A percentile compares a stretch with the other conserved stretches of the same genome.
Evolutionary conservation across 2,329 filamentous ascomycete species (phyloP).

Genomic region (Elsinoe arachidis): DNA sequence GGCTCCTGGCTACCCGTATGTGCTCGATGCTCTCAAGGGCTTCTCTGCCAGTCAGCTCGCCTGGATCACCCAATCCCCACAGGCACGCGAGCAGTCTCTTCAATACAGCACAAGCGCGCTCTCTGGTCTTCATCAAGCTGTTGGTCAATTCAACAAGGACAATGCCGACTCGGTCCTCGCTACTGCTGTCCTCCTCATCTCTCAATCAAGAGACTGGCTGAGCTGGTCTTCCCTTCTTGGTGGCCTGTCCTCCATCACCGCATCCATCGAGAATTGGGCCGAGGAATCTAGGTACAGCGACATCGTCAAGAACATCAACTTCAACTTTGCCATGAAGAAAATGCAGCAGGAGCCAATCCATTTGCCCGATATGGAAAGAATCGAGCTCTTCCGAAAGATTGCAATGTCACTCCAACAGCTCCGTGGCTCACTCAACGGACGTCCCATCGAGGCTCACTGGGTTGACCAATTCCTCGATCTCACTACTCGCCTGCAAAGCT

Average conservation of each 20-base stretch:
- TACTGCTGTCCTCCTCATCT: slow-evolving; percentile 83
- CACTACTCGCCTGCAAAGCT: slow-evolving; percentile 36
- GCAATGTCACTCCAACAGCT: slow-evolving; percentile 36
- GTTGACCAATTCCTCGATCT: slow-evolving; percentile 41
- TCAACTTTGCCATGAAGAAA: not conserved
- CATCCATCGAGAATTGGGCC: slow-evolving; percentile 86
- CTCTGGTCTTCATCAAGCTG: slow-evolving; percentile 79
- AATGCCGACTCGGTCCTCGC: slow-evolving; percentile 89
- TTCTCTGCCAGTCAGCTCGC: slow-evolving; percentile 93
- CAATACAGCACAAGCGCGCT: slow-evolving; percentile 80
- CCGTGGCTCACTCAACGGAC: slow-evolving; percentile 34
- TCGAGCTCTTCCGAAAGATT: slow-evolving; percentile 31
- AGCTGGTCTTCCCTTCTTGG: slow-evolving; percentile 90
- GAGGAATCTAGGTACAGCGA: slow-evolving; percentile 79
- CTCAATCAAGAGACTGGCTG: slow-evolving; percentile 93
- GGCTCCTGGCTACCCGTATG: slow-evolving; percentile 72
- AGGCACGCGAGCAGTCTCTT: slow-evolving; percentile 81
- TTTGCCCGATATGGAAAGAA: slow-evolving; percentile 7
- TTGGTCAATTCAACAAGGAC: slow-evolving; percentile 71
- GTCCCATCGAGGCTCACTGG: slow-evolving; percentile 41
- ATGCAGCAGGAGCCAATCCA: not conserved
- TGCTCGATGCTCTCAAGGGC: slow-evolving; percentile 87
- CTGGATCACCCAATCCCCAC: slow-evolving; percentile 75
- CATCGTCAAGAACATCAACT: slow-evolving; percentile 48
- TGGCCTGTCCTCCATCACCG: slow-evolving; percentile 79